Percentiles rank a stretch among this genome's conserved stretches.
Conservation (phyloP, 1,284 basidiomycete genomes). For the Moesziomyces sp. region DNA sequence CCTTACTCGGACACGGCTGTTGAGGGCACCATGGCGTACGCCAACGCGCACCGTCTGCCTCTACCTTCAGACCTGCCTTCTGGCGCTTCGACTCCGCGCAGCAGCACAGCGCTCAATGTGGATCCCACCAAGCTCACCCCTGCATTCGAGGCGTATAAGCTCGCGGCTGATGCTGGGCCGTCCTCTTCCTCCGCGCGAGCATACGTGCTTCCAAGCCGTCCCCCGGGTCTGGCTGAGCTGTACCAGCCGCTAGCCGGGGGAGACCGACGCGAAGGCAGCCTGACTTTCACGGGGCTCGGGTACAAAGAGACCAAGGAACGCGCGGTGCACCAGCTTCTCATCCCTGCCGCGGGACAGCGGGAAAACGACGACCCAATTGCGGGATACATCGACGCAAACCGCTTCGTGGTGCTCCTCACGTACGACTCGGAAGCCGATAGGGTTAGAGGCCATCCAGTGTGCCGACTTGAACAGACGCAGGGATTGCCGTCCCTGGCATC, state of each 20-base stretch:
- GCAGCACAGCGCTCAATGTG: slow-evolving; percentile 11
- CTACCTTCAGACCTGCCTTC: slow-evolving; percentile 3
- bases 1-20: not conserved
- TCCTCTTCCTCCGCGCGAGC: slow-evolving; percentile 1
- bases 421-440: slow-evolving; percentile 14
- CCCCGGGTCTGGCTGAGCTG: slow-evolving; percentile 18
- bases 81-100: not conserved
- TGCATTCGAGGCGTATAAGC: slow-evolving; percentile 49
- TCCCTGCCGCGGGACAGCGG: slow-evolving; percentile 6
- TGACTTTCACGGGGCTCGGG: slow-evolving; percentile 22
- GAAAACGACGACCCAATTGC: slow-evolving; percentile 25
- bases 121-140: slow-evolving; percentile 31
- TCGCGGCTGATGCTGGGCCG: slow-evolving; percentile 28
- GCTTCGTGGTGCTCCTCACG: slow-evolving; percentile 32
- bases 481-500: slow-evolving; percentile 26
- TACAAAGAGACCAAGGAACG: slow-evolving; percentile 51
- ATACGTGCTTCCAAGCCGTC: slow-evolving; percentile 24
- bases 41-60: slow-evolving; percentile 24
- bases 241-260: slow-evolving; percentile 10
- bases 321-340: slow-evolving; percentile 28
- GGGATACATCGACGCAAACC: slow-evolving; percentile 38
- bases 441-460: slow-evolving; percentile 26
- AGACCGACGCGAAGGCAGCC: slow-evolving; percentile 2
- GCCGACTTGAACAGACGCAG: slow-evolving; percentile 7
- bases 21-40: slow-evolving; percentile 24